phyloP scores from a whole-genome alignment of 1,284 basidiomycete genomes.

The Coriolopsis trogii region DNA sequence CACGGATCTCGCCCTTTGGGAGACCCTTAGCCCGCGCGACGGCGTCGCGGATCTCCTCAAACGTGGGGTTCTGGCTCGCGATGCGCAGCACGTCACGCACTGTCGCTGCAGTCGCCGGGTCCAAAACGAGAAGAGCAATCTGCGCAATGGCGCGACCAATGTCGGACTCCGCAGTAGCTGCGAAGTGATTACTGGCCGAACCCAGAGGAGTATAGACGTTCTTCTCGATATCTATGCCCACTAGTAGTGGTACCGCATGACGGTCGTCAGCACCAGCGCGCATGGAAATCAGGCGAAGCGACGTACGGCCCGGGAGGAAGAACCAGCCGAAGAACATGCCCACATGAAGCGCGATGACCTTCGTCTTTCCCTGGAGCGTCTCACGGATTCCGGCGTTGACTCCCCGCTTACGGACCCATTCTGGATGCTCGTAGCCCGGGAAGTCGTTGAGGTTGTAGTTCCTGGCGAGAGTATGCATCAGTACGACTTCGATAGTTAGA shows the following conservation, averaged over 20 bases:
- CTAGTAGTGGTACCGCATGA: constrained; percentile 5
- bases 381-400: constrained; percentile 19
- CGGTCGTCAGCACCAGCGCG: not conserved
- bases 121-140: constrained; percentile 27
- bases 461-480: constrained; percentile 9
- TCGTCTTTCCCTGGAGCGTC: constrained; percentile 15
- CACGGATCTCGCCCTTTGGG: constrained; percentile 13
- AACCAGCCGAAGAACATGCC: constrained; percentile 29
- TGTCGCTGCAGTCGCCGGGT: constrained; percentile 18
- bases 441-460: constrained; percentile 32
- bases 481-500: too few relatives aligned
- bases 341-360: constrained; percentile 28
- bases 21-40: constrained; percentile 19
- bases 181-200: constrained; percentile 13
- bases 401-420: constrained; percentile 28
- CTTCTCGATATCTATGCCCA: constrained; percentile 27
- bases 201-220: constrained; percentile 26
- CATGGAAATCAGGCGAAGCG: not conserved
- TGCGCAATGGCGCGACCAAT: constrained; percentile 29
- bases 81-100: constrained; percentile 30
- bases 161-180: constrained; percentile 30
- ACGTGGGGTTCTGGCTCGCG: constrained; percentile 22
- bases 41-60: constrained; percentile 21
- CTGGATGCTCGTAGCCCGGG: constrained; percentile 23
- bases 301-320: constrained; percentile 16